Evolutionary conservation across 306 rosid genomes (phyloP).

Genomic region (Quercus glauca): DNA sequence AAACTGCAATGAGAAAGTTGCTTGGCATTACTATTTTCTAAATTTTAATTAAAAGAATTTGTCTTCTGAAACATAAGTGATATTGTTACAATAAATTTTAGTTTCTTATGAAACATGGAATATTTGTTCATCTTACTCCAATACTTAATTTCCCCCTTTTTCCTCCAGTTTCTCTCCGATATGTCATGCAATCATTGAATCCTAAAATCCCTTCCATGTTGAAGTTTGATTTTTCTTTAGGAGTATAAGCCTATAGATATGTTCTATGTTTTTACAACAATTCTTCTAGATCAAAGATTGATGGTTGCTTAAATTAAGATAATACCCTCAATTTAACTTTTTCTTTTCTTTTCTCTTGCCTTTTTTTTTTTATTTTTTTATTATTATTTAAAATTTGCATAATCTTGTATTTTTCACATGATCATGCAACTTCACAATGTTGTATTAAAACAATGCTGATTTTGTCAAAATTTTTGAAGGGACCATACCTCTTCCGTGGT

Average conservation of each 20-base stretch:
- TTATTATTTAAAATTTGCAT: not conserved
- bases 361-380: not conserved
- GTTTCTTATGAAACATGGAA: not conserved
- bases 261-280: not conserved
- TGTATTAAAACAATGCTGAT: slow-evolving; percentile 28
- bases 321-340: not conserved
- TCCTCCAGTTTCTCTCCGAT: not conserved
- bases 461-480: slow-evolving; percentile 56
- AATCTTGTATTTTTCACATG: slow-evolving; percentile 14
- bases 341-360: not conserved
- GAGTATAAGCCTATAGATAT: not conserved
- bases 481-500: slow-evolving; percentile 94
- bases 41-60: not conserved
- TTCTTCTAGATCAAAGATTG: not conserved
- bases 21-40: not conserved
- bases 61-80: not conserved
- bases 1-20: not conserved
- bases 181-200: not conserved
- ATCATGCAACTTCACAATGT: not conserved
- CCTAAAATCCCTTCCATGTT: not conserved
- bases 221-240: not conserved
- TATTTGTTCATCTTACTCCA: not conserved
- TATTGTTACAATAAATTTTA: not conserved
- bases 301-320: not conserved
- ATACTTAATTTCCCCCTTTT: not conserved